These are phyloP conservation scores for Kodamaea derodonti DNA, from an alignment of 1,139 yeast species.

Conservation along the genomic window DNA sequence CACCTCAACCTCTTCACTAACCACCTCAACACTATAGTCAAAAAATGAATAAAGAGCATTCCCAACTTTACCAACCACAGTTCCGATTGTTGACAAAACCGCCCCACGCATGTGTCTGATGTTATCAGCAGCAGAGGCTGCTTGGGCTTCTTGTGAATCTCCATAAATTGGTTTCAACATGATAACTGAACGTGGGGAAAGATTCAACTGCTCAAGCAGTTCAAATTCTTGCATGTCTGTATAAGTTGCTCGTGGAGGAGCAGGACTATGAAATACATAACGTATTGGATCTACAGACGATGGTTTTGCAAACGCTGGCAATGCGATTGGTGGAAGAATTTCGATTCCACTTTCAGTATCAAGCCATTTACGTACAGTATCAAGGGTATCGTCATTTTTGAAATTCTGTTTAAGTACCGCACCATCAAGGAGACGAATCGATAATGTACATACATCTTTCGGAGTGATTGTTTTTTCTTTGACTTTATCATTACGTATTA, in stretches of 20 bases:
- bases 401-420: slow-evolving; percentile 44
- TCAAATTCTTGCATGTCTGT: slow-evolving; percentile 51
- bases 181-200: slow-evolving; percentile 65
- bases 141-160: slow-evolving; percentile 8
- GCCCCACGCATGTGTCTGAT: slow-evolving; percentile 14
- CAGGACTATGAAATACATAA: slow-evolving; percentile 38
- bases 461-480: slow-evolving; percentile 4
- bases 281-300: slow-evolving; percentile 30
- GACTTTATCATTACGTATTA: slow-evolving; percentile 2
- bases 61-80: slow-evolving; percentile 17
- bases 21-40: slow-evolving; percentile 15
- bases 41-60: slow-evolving; percentile 40
- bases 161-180: slow-evolving; percentile 54
- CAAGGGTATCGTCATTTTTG: slow-evolving; percentile 36
- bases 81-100: background rate
- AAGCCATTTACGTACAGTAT: slow-evolving; percentile 61
- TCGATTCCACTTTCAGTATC: slow-evolving; percentile 50
- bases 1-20: background rate
- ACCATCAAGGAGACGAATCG: slow-evolving; percentile 56
- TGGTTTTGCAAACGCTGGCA: slow-evolving; percentile 39
- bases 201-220: slow-evolving; percentile 43
- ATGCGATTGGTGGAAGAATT: slow-evolving; percentile 20
- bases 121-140: slow-evolving; percentile 4
- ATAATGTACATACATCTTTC: slow-evolving; percentile 33
- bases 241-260: slow-evolving; percentile 33